Percentiles rank a stretch among this genome's conserved stretches.
phyloP scores from a whole-genome alignment of 1,139 yeast species.

The Protomyces inundatus region DNA sequence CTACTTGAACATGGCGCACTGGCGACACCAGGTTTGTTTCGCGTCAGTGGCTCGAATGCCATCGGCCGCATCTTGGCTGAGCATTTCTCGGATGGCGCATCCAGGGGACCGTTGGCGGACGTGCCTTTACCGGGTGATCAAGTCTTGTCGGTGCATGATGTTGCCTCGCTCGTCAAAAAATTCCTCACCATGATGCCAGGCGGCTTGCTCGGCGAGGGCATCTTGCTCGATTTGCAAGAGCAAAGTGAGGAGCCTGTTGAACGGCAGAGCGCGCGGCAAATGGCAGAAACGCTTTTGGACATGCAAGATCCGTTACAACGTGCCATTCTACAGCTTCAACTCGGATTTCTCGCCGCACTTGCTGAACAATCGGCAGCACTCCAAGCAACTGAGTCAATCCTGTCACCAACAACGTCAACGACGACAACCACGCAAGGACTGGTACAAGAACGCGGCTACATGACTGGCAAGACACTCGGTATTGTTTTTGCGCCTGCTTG shows the following conservation, averaged over 20 bases:
- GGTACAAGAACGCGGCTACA: slow-evolving; percentile 21
- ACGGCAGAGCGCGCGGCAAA: slow-evolving; percentile 1
- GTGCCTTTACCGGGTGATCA: slow-evolving; percentile 8
- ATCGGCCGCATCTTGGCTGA: slow-evolving; percentile 15
- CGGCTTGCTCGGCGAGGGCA: slow-evolving; percentile 20
- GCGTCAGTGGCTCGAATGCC: slow-evolving; percentile 25
- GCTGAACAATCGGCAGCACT: background rate
- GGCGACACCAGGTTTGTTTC: slow-evolving; percentile 24
- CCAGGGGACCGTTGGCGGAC: slow-evolving; percentile 13
- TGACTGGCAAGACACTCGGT: slow-evolving; percentile 24
- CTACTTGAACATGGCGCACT: slow-evolving; percentile 5
- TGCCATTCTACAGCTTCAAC: background rate
- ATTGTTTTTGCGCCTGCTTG: slow-evolving; percentile 27
- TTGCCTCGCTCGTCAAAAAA: slow-evolving; percentile 25
- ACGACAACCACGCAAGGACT: background rate
- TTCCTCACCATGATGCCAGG: slow-evolving; percentile 23
- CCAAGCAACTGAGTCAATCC: background rate
- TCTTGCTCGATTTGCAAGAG: slow-evolving; percentile 6
- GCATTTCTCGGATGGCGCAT: slow-evolving; percentile 5
- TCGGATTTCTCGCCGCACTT: slow-evolving; percentile 20
- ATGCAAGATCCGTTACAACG: slow-evolving; percentile 1
- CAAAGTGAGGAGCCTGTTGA: background rate
- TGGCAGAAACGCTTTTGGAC: slow-evolving; percentile 16
- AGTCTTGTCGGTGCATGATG: slow-evolving; percentile 24
- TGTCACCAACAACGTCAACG: no score